A percentile compares a stretch with the other conserved stretches of the same genome.
These are phyloP conservation scores for Penicillium manginii DNA, from an alignment of 495 filamentous ascomycete genomes.

Conservation along the genomic window DNA sequence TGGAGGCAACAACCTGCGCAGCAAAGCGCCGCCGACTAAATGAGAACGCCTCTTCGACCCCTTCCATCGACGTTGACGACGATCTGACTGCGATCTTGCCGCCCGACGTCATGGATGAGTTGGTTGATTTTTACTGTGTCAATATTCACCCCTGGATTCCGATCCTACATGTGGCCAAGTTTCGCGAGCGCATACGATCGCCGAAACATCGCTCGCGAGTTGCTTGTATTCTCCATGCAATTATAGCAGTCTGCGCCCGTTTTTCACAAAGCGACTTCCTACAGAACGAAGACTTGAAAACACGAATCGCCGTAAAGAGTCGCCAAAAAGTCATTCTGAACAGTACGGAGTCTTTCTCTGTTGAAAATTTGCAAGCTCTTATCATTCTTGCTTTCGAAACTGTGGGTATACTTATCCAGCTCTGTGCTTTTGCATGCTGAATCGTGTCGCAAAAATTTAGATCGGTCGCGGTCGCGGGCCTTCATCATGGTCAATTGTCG, in stretches of 20 bases:
- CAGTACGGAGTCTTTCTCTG: constrained; percentile 30
- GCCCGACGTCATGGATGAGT: constrained; percentile 20
- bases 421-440: too few species aligned
- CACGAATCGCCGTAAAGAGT: constrained; percentile 18
- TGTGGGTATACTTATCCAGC: too few species aligned
- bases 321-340: constrained; percentile 6
- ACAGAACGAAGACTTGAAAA: constrained; percentile 6
- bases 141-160: constrained; percentile 35
- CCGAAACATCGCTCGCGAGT: constrained; percentile 1
- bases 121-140: constrained; percentile 30
- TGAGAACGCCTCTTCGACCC: too few species aligned
- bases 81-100: constrained; percentile 3
- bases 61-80: too few species aligned
- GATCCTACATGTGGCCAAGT: constrained; percentile 25
- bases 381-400: constrained; percentile 33
- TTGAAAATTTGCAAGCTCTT: constrained; percentile 34
- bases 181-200: constrained; percentile 22
- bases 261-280: constrained; percentile 11
- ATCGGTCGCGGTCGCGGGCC: constrained; percentile 33
- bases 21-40: constrained; percentile 8
- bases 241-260: constrained; percentile 21
- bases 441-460: too few species aligned
- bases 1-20: neutral
- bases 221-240: constrained; percentile 26
- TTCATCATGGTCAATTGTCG: constrained; percentile 35